phyloP scores from a whole-genome alignment of 129 eudicot genomes.

The Silybum marianum region DNA sequence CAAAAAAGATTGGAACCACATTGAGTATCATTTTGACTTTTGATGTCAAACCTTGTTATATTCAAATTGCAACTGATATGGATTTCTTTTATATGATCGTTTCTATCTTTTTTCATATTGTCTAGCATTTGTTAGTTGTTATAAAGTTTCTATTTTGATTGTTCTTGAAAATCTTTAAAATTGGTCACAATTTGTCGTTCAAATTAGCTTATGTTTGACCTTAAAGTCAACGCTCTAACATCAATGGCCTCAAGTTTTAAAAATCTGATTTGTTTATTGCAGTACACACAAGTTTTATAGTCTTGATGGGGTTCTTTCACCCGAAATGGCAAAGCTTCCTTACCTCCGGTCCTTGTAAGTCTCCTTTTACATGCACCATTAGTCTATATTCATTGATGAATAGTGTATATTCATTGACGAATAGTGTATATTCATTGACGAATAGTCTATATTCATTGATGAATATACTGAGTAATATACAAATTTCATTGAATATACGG shows the following conservation, averaged over 20 bases:
- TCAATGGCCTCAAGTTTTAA: conserved; percentile 3
- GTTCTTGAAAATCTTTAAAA: neutral
- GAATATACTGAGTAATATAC: neutral
- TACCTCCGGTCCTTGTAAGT: conserved; percentile 71
- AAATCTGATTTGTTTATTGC: conserved; percentile 27
- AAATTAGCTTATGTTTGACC: conserved; percentile 15
- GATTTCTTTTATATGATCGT: neutral
- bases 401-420: neutral
- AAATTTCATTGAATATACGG: neutral
- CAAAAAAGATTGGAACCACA: neutral
- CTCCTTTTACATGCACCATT: neutral
- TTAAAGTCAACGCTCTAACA: conserved; percentile 11
- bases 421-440: too few species aligned
- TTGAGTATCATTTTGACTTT: conserved; percentile 3
- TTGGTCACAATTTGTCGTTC: neutral
- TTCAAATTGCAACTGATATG: neutral
- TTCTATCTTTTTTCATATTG: neutral
- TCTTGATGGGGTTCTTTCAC: conserved; percentile 86
- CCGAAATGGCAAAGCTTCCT: conserved; percentile 63
- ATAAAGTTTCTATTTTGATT: neutral
- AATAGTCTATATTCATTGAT: neutral
- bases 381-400: neutral
- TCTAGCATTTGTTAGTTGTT: neutral
- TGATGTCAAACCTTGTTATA: conserved; percentile 10
- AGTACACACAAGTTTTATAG: conserved; percentile 65